Base-by-base conservation (phyloP, 169 alveolate species). In the Toxoplasma gondii region DNA sequence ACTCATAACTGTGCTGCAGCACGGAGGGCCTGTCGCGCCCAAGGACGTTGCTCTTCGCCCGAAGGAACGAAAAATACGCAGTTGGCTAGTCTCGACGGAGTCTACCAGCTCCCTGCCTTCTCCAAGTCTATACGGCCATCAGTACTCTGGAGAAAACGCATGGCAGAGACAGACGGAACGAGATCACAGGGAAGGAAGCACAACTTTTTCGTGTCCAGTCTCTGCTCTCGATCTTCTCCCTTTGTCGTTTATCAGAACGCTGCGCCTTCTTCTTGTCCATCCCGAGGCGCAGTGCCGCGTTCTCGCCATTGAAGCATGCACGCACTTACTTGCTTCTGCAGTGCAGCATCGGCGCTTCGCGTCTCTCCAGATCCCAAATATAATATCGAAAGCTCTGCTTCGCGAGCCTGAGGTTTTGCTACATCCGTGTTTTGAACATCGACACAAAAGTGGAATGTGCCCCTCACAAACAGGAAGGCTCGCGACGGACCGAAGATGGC, bases 331-430 rank as follows among this genome's bases (percentile, higher is more conserved):
- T 7, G 44, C 19, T 31, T 78, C 86, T 36, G 27, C 86, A n/a
- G 86, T 78, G 49, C 86, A 78, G 86, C 86, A 38, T 10, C 4
- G 86, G 86, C 86, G 86, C 9, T 36, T 78, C 29, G 86, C 45
- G 9, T 38, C 49, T 4, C 86, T 78, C 29, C 45, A 17, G 22
- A 45, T 78, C 12, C 86, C 86, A 31, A 16, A 78, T 10, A 19
- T 78, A 17, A 78, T 78, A 41, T 1, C 86, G 86, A 78, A 78
- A 45, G 86, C 43, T 38, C n/a, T 78, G 45, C 86, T 78, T 17
- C 86, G 86, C 9, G 49, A 78, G 39, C 86, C 86, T 17, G 86
- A 78, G 49, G n/a, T 45, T 10, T 17, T n/a, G 49, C 44, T 31
- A 12, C n/a, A 19, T n/a, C 1, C 74, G n/a, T 16, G 74, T 19